Conservation (phyloP, 192 early-diverging fungal species). For the Lobulomyces angularis region DNA sequence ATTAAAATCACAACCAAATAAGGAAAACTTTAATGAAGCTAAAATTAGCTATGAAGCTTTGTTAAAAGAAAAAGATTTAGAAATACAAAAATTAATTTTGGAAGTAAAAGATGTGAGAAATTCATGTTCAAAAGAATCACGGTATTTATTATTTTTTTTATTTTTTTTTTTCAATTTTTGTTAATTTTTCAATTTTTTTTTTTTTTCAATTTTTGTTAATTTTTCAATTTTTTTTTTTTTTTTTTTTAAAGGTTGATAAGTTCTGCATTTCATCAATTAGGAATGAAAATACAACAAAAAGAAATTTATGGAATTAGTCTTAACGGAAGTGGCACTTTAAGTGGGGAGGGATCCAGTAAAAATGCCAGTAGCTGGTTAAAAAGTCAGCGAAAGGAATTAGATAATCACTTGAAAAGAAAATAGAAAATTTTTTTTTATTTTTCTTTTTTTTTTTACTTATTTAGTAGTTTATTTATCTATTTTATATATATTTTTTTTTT, state of each 20-base stretch:
- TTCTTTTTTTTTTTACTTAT: too few species aligned
- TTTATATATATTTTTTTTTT: background rate
- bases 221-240: too few species aligned
- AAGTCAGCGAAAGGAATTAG: constrained; percentile 6
- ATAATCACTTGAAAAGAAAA: too few species aligned
- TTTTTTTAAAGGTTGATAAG: constrained; percentile 5
- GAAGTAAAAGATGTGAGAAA: constrained; percentile 20
- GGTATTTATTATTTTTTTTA: constrained; percentile 1
- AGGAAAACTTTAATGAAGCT: constrained; percentile 33
- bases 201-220: too few species aligned
- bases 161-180: background rate
- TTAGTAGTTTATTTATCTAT: background rate
- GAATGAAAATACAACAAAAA: constrained; percentile 23
- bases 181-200: too few species aligned
- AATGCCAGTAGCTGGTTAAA: too few species aligned
- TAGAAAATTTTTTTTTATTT: too few species aligned
- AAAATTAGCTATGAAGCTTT: constrained; percentile 18
- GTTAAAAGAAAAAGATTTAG: constrained; percentile 20
- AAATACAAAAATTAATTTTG: constrained; percentile 18
- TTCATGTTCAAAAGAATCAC: constrained; percentile 11
- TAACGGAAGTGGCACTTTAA: too few species aligned
- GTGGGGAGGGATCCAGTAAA: too few species aligned
- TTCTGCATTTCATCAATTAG: constrained; percentile 24
- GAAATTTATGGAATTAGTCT: too few species aligned
- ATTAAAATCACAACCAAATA: too few species aligned